Evolutionary conservation across 192 early-diverging fungal species (phyloP), one percentile per base, ranked within the genome.

Genomic region (Jimgerdemannia flammicorona): DNA sequence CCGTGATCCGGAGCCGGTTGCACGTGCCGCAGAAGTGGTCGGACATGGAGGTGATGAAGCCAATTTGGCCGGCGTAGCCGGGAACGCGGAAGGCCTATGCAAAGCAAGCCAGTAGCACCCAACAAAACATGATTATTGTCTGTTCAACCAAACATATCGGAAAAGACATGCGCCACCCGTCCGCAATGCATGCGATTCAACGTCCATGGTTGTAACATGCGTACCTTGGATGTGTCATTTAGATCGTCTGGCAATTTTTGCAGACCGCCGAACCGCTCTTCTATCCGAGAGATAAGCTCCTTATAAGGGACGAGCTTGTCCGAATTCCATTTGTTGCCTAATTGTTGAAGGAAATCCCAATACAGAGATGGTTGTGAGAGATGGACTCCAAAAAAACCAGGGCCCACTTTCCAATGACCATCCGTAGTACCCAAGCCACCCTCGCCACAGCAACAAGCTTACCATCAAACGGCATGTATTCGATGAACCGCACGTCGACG

Each of bases 401-500:
- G 19, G 6, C 40, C 40, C 10, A 0, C 64, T 4, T 64, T 6
- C n/a, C 44, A 11, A 49, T 4, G 3, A n/a, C 63, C 59, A 69
- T 29, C 43, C 40, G 39, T 59, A 6, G 49, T 14, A 59, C 0
- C 49, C 49, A 14, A 10, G 2, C 14, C 49, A 0, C 14, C 49
- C 49, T 10, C 49, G 14, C 14, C 49, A 59, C 49, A 59, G 14
- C 8, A 10, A 39, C 39, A 40, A 17, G 54, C 78, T 75, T 82
- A 90, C 96, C 97, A 80, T 95, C 96, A 84, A 99, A 99, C 0
- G 97, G 97, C 97, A 98, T 99, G 77, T 98, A 98, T 80, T 99
- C 97, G 79, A 99, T 99, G 81, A 99, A 99, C 19, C 97, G 84
- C 0, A 99, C 89, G 49, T 92, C 90, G 3, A 98, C 72, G 10